Conservation (phyloP, 2,329 filamentous ascomycete genomes). For the Drechslera avenae region DNA sequence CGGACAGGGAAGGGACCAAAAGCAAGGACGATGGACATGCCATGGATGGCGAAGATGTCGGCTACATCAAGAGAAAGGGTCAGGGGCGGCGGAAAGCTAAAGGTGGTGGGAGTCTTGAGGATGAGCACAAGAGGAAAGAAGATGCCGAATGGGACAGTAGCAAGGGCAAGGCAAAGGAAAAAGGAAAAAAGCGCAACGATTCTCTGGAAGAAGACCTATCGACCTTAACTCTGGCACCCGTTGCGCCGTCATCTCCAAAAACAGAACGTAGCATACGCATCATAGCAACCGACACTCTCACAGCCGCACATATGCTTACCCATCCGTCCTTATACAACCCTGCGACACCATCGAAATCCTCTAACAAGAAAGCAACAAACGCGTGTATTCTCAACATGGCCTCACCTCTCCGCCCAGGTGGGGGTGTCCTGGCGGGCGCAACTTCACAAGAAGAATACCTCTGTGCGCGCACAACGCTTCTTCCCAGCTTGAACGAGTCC, state of each 20-base stretch:
- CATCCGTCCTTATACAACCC: constrained; percentile 13
- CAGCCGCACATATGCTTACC: constrained; percentile 54
- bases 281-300: constrained; percentile 58
- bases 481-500: constrained; percentile 62
- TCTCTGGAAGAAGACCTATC: constrained; percentile 19
- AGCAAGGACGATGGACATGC: background rate
- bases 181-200: constrained; percentile 13
- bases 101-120: constrained; percentile 1
- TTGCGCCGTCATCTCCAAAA: background rate
- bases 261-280: constrained; percentile 49
- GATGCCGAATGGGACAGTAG: constrained; percentile 11
- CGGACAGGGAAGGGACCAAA: background rate
- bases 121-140: constrained; percentile 4
- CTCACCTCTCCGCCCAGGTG: constrained; percentile 64
- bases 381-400: constrained; percentile 68
- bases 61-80: constrained; percentile 42
- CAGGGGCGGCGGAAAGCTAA: constrained; percentile 40
- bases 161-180: constrained; percentile 18
- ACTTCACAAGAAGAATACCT: constrained; percentile 67
- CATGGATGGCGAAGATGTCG: constrained; percentile 15
- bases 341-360: background rate
- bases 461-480: constrained; percentile 65
- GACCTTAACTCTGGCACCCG: constrained; percentile 5
- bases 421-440: constrained; percentile 65
- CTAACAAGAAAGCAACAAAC: constrained; percentile 39